Evolutionary conservation across 148 eudicot species (phyloP).

Genomic region (Mesembryanthemum crystallinum): DNA sequence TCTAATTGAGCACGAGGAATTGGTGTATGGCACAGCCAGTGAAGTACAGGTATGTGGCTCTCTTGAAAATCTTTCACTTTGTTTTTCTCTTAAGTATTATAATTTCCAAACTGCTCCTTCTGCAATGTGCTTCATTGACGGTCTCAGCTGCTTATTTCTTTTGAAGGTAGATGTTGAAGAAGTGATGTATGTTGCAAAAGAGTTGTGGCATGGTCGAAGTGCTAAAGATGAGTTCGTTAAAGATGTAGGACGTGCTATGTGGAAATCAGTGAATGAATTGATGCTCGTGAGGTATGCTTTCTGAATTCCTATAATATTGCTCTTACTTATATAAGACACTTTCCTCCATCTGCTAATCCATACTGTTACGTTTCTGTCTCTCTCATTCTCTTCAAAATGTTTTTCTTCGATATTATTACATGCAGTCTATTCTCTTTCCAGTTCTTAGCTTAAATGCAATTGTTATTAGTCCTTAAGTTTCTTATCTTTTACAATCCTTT

Average conservation of each 20-base stretch:
- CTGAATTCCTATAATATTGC: background rate
- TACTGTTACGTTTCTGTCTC: too few relatives aligned
- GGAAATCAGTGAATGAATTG: constrained; percentile 92
- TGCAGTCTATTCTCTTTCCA: background rate
- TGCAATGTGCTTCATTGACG: background rate
- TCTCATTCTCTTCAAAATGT: background rate
- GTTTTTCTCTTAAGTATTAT: background rate
- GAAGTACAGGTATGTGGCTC: constrained; percentile 65
- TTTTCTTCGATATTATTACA: background rate
- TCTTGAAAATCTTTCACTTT: background rate
- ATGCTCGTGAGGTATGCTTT: constrained; percentile 78
- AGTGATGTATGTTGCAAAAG: constrained; percentile 84
- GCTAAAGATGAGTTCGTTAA: constrained; percentile 68
- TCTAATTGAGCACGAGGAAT: constrained; percentile 91
- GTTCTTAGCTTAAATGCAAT: background rate
- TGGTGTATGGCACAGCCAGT: constrained; percentile 67
- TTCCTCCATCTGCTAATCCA: too few relatives aligned
- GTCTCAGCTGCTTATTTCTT: constrained; percentile 14
- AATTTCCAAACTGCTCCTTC: background rate
- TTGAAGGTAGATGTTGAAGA: constrained; percentile 90
- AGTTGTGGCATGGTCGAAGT: constrained; percentile 95
- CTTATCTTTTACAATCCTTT: background rate
- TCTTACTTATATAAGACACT: background rate
- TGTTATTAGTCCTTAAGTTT: background rate
- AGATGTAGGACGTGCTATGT: constrained; percentile 90